Evolutionary conservation across 805 yeast species (phyloP).

Genomic region (Suhomyces xylopsoci): DNA sequence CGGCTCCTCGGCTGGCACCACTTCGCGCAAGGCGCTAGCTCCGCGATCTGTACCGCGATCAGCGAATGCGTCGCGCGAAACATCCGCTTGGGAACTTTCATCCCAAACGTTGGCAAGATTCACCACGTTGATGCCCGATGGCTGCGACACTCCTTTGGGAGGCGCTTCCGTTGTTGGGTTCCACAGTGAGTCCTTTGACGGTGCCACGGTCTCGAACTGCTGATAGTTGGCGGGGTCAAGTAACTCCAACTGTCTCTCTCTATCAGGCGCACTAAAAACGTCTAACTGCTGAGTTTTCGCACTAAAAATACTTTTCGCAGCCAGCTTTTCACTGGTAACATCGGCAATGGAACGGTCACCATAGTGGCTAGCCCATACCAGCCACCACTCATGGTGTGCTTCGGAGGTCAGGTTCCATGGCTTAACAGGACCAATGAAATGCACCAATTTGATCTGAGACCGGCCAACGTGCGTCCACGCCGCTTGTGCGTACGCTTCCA

Average conservation of each 20-base stretch:
- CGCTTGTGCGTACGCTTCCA: conserved; percentile 16
- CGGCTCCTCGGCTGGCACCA: not conserved
- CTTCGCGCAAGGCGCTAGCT: not conserved
- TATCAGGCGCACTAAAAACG: conserved; percentile 8
- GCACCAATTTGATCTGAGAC: conserved; percentile 49
- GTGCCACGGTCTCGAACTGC: conserved; percentile 12
- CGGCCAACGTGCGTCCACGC: conserved; percentile 16
- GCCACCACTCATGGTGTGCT: conserved; percentile 38
- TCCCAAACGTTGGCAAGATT: conserved; percentile 29
- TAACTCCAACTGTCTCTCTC: conserved; percentile 9
- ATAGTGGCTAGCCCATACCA: conserved; percentile 31
- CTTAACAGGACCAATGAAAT: conserved; percentile 63
- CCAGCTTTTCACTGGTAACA: conserved; percentile 6
- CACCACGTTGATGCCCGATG: conserved; percentile 11
- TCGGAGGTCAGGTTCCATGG: conserved; percentile 46
- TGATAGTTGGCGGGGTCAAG: conserved; percentile 32
- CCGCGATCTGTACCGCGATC: not conserved
- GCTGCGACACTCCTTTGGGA: conserved; percentile 21
- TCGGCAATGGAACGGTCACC: conserved; percentile 21
- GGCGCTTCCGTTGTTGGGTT: conserved; percentile 44
- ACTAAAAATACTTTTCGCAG: not conserved
- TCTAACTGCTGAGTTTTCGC: not conserved
- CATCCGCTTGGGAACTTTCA: not conserved
- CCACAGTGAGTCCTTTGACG: conserved; percentile 34
- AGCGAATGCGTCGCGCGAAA: not conserved